Evolutionary conservation across 768 basidiomycete species (phyloP).

Genomic region (Russula earlei): DNA sequence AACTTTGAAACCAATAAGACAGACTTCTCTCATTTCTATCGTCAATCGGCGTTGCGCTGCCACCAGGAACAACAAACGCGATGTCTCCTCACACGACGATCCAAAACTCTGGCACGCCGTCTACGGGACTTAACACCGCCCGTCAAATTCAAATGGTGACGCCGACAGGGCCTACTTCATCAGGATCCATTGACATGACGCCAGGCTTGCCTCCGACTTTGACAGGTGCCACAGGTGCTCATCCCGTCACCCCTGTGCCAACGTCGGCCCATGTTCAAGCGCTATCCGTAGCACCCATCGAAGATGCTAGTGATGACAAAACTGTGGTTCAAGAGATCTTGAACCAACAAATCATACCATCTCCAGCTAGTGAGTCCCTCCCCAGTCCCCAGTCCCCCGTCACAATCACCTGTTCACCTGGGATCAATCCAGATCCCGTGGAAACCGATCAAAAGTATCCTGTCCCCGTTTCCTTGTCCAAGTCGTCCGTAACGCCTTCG

Average conservation of each 20-base stretch:
- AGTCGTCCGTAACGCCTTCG: not conserved
- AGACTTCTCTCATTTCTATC: conserved; percentile 6
- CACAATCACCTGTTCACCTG: not conserved
- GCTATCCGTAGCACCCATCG: not conserved
- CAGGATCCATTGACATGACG: not conserved
- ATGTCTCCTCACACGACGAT: not conserved
- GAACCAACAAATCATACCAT: not conserved
- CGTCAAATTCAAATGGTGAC: too few species aligned
- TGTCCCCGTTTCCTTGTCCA: not conserved
- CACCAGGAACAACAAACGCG: not conserved
- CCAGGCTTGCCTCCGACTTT: not conserved
- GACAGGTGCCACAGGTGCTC: not conserved
- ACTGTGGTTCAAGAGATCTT: not conserved
- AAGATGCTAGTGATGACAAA: not conserved
- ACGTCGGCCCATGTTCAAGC: not conserved
- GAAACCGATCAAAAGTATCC: not conserved
- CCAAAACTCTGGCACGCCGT: not conserved
- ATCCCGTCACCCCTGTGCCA: not conserved
- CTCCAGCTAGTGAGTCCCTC: not conserved
- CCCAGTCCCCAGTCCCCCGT: not conserved
- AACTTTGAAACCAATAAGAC: conserved; percentile 1
- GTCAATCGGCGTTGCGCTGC: not conserved
- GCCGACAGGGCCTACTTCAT: too few species aligned
- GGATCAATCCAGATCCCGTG: not conserved
- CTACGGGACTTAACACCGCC: too few species aligned